Conservation (phyloP, 2,329 filamentous ascomycete species). For the Calonectria pauciramosa region DNA sequence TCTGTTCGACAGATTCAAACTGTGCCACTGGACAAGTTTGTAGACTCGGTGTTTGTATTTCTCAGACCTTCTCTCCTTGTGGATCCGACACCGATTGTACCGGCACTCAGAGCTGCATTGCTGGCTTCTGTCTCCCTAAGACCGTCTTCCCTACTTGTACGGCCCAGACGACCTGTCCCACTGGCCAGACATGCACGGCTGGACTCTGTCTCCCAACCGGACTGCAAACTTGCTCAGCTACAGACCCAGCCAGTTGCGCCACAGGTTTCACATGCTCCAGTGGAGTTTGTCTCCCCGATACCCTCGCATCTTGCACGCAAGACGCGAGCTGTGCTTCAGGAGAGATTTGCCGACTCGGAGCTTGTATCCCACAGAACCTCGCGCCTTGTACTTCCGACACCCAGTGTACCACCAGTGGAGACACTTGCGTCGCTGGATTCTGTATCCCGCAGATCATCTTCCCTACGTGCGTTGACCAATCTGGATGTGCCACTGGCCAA, state of each 20-base stretch:
- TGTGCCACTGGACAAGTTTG: background rate
- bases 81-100: background rate
- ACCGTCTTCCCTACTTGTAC: background rate
- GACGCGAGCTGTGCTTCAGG: background rate
- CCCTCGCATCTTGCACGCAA: background rate
- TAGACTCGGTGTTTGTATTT: conserved; percentile 7
- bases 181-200: background rate
- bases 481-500: background rate
- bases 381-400: background rate
- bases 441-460: background rate
- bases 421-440: conserved; percentile 7
- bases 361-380: background rate
- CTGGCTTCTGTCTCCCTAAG: conserved; percentile 10
- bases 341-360: background rate
- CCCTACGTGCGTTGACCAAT: background rate
- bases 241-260: background rate
- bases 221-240: background rate
- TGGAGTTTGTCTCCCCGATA: conserved; percentile 6
- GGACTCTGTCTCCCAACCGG: conserved; percentile 2
- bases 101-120: background rate
- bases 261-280: background rate
- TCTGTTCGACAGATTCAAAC: background rate
- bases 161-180: background rate
- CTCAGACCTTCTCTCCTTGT: background rate
- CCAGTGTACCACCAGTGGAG: background rate